Evolutionary conservation across 2,329 filamentous ascomycete species (phyloP), one percentile per base, ranked within the genome.

Genomic region (Purpureocillium lavendulum): DNA sequence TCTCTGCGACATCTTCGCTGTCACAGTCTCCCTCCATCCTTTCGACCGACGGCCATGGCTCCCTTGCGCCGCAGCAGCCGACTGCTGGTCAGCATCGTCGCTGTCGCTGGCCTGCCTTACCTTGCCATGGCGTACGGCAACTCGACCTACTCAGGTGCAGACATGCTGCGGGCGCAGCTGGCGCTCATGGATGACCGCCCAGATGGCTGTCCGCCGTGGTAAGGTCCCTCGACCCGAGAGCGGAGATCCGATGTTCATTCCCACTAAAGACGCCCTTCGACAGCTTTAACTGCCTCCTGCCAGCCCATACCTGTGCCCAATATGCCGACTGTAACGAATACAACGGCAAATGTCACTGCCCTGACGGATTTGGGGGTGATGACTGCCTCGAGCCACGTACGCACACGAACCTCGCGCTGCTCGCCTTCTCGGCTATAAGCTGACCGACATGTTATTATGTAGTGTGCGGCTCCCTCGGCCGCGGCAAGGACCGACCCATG

Each of bases 221-320:
- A 62, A 50, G 66, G 30, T 47, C 33, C 44, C 40, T 50, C 36
- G 48, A 42, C 54, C 69, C 66, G n/a, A 39, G 24, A 32, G 10
- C 21, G 21, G 21, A 26, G n/a, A n/a, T n/a, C n/a, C n/a, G n/a
- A n/a, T n/a, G n/a, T n/a, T n/a, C n/a, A n/a, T n/a, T n/a, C n/a
- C n/a, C n/a, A n/a, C 21, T 26, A 26, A 26, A 6, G 21, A 10
- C 10, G 21, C 21, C 6, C 21, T 26, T 14, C 9, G 54, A 52
- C 48, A 90, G 92, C 70, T 98, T 98, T 74, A 97, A 98, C 75
- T 98, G 92, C 67, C 84, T 96, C 42, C 77, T 98, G 13, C 89
- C 92, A 21, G 87, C 86, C 46, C 94, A 95, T 61, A 81, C 80
- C 46, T 98, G 92, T 62, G 80, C 86, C 46, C 92, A 98, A 65